These are phyloP conservation scores for Aechmea fasciata DNA, from an alignment of 176 grass and related monocot species.

Conservation along the genomic window DNA sequence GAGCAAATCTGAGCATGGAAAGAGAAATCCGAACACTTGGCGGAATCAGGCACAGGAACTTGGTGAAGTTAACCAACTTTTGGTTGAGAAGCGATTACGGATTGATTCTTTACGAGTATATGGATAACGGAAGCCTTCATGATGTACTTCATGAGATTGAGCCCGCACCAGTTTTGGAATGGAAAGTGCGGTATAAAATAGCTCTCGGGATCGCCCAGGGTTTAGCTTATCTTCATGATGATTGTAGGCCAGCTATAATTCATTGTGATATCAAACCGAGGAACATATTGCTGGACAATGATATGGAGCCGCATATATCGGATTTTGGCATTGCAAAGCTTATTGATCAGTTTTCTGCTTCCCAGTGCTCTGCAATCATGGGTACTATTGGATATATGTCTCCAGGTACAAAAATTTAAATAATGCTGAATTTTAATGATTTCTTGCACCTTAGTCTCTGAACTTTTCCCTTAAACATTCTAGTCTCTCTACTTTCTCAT, in stretches of 20 bases:
- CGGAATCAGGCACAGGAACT: conserved; percentile 60
- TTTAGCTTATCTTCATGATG: conserved; percentile 63
- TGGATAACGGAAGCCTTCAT: conserved; percentile 71
- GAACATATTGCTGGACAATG: conserved; percentile 73
- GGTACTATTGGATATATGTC: conserved; percentile 81
- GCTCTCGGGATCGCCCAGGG: conserved; percentile 63
- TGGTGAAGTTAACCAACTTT: conserved; percentile 56
- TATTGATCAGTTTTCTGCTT: conserved; percentile 38
- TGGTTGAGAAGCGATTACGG: conserved; percentile 53
- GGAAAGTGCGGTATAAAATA: conserved; percentile 53
- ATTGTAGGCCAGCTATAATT: conserved; percentile 58
- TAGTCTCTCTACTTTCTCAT: too few relatives aligned
- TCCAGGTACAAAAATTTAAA: conserved; percentile 42
- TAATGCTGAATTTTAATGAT: not conserved
- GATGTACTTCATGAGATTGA: conserved; percentile 55
- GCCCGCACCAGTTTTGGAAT: conserved; percentile 39
- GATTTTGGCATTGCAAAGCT: conserved; percentile 91
- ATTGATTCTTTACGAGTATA: conserved; percentile 70
- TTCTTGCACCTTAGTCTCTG: too few relatives aligned
- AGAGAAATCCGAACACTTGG: conserved; percentile 62
- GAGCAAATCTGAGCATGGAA: conserved; percentile 50
- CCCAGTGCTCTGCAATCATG: conserved; percentile 41
- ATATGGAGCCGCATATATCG: conserved; percentile 72
- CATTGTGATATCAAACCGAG: conserved; percentile 77
- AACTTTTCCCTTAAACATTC: too few relatives aligned